Evolutionary conservation across 116 monocot species (phyloP), one percentile per base, ranked within the genome.

Genomic region (Trichopus zeylanicus): DNA sequence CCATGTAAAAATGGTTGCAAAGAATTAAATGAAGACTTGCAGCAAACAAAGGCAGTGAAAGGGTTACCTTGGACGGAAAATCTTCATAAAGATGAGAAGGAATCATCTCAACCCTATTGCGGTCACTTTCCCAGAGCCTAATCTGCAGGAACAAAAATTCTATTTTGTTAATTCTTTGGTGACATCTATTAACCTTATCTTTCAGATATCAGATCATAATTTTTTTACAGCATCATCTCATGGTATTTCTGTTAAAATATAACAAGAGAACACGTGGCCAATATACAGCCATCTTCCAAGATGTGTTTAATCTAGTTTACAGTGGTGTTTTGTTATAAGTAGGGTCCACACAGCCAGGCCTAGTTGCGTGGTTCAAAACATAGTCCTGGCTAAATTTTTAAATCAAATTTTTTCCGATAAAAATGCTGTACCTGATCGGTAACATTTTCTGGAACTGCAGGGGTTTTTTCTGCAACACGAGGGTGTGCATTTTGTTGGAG

Each of bases 401-500:
- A 26, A n/a, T 3, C 42, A 48, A 61, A 46, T 46, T 60, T 25
- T 25, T 27, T 26, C 37, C 20, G 3, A 3, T n/a, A 8, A 61
- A 48, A 60, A 9, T n/a, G 8, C n/a, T 15, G 12, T 29, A 91
- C 97, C 91, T 97, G 97, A 84, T 97, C 97, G 42, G 87, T 87
- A 47, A 97, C 97, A 78, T 97, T 97, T 54, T 97, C 97, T 23
- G 97, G 97, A 64, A 97, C 87, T 35, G 80, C 2, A 51, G 97
- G 97, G 49, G 53, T 75, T 69, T 85, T 97, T 46, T 85, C 84
- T 31, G 85, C 87, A 66, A 91, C 87, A 67, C 97, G 84, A 70
- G 91, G 87, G 73, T 97, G 97, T 8, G 91, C 97, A 76, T 97
- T 97, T 35, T 97, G 85, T 75, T 88, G 81, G 70, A 97, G 91